Conservation (phyloP, 208 protist species). For the Acanthamoeba lenticulata region DNA sequence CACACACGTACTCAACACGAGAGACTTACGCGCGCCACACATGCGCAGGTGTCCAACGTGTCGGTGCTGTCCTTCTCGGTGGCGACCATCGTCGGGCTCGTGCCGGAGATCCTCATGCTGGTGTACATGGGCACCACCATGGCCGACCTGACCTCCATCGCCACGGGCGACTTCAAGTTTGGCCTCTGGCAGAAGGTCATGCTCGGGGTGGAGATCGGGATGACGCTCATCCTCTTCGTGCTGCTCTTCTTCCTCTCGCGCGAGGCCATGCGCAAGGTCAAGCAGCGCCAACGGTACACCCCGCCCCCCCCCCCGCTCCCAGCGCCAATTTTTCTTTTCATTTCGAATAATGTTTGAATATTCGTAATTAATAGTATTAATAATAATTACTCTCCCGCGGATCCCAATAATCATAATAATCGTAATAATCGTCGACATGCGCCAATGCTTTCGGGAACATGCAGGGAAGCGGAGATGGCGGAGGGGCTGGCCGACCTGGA, state of each 20-base stretch:
- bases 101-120: constrained; percentile 43
- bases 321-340: neutral
- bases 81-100: neutral
- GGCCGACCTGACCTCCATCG: constrained; percentile 46
- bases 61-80: constrained; percentile 15
- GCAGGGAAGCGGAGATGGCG: neutral
- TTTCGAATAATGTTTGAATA: neutral
- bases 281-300: neutral
- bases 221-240: neutral
- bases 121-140: constrained; percentile 60
- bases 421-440: too few species aligned
- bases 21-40: too few species aligned
- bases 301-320: neutral
- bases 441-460: neutral
- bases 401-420: too few species aligned
- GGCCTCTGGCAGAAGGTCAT: constrained; percentile 43
- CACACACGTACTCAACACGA: too few species aligned
- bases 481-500: neutral
- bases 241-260: constrained; percentile 33
- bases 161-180: constrained; percentile 42
- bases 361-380: too few species aligned
- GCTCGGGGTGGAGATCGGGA: constrained; percentile 7
- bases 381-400: too few species aligned
- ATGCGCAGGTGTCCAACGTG: neutral
- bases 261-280: constrained; percentile 46